A percentile compares a stretch with the other conserved stretches of the same genome.
phyloP scores from a whole-genome alignment of 75 land plant species.

The Chamaecyparis obtusa region DNA sequence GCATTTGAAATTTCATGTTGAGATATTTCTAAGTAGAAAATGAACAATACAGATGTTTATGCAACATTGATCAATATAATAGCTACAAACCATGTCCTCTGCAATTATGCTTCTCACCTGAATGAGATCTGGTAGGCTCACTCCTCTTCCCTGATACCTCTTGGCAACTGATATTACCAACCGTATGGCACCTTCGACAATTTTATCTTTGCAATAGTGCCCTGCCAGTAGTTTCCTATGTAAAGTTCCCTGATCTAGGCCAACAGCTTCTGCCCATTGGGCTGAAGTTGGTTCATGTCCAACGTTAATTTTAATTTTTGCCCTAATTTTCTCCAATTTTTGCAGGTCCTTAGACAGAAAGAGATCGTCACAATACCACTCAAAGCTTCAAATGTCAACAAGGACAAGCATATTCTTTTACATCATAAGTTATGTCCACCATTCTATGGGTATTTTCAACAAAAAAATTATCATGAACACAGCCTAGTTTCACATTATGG shows the following conservation, averaged over 20 bases:
- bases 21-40: not conserved
- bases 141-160: constrained; percentile 32
- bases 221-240: constrained; percentile 31
- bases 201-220: constrained; percentile 46
- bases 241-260: constrained; percentile 28
- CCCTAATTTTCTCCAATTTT: constrained; percentile 34
- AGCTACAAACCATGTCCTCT: not conserved
- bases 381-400: not conserved
- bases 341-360: constrained; percentile 33
- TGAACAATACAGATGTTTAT: not conserved
- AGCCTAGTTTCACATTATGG: not conserved
- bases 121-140: constrained; percentile 45
- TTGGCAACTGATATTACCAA: constrained; percentile 53
- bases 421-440: not conserved
- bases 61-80: not conserved
- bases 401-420: not conserved
- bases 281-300: constrained; percentile 27
- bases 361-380: not conserved
- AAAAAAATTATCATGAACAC: constrained; percentile 25
- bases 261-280: constrained; percentile 50
- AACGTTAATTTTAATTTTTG: constrained; percentile 15
- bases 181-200: constrained; percentile 37
- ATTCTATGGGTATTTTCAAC: not conserved
- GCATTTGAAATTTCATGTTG: constrained; percentile 11
- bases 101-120: constrained; percentile 27